These are phyloP conservation scores for Candida anutae DNA, from an alignment of 1,139 yeast genomes.

Conservation along the genomic window DNA sequence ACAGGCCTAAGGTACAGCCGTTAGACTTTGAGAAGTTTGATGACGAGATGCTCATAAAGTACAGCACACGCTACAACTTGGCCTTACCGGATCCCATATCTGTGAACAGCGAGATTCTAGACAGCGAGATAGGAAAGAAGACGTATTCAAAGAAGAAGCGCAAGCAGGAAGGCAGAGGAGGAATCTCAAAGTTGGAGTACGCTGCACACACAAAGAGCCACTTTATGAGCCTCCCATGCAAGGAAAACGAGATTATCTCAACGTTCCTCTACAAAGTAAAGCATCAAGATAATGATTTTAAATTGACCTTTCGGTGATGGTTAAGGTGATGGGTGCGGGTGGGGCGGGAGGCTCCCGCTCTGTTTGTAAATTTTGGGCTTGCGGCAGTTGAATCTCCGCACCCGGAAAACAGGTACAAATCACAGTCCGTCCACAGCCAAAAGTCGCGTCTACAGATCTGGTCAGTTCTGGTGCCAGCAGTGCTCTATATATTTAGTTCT, in stretches of 20 bases:
- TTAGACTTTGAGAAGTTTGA: slow-evolving; percentile 56
- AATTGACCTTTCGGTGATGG: slow-evolving; percentile 23
- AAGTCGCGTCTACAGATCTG: no score
- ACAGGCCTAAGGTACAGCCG: slow-evolving; percentile 40
- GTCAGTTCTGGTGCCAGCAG: no score
- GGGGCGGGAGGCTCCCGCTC: no score
- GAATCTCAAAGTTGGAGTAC: slow-evolving; percentile 45
- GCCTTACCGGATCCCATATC: slow-evolving; percentile 46
- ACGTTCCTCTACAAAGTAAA: slow-evolving; percentile 71
- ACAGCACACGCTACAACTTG: slow-evolving; percentile 44
- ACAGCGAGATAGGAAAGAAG: slow-evolving; percentile 57
- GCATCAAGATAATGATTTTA: slow-evolving; percentile 49
- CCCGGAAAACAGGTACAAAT: no score
- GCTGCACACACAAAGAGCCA: slow-evolving; percentile 55
- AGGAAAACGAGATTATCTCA: slow-evolving; percentile 73
- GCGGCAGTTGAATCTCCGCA: no score
- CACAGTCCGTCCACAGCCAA: no score
- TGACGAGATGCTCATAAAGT: slow-evolving; percentile 47
- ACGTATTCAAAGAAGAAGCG: slow-evolving; percentile 41
- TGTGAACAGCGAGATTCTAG: slow-evolving; percentile 52
- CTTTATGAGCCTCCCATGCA: slow-evolving; percentile 50
- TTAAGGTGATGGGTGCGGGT: no score
- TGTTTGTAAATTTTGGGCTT: no score
- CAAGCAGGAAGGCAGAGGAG: slow-evolving; percentile 4
- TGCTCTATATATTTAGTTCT: no score